phyloP scores from a whole-genome alignment of 345 rosid species.

The Cardiospermum halicacabum region DNA sequence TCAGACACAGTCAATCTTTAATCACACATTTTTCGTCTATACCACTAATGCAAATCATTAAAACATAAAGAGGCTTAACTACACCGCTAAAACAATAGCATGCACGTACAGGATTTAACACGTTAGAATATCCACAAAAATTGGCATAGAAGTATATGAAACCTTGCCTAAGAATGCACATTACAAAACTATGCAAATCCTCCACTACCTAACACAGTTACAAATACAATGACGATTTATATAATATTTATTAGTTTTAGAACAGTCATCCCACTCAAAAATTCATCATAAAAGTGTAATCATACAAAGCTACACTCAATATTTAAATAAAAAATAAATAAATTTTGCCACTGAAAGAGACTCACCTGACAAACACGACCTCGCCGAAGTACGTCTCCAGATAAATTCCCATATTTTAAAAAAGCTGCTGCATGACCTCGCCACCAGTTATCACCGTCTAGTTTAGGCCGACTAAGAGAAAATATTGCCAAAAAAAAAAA shows the following conservation, averaged over 20 bases:
- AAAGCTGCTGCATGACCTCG: constrained; percentile 96
- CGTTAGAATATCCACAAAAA: neutral
- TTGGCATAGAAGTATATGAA: neutral
- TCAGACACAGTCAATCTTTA: neutral
- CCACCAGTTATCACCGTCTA: constrained; percentile 95
- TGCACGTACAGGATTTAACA: neutral
- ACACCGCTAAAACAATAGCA: neutral
- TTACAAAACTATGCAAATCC: neutral
- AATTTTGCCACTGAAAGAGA: neutral
- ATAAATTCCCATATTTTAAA: constrained; percentile 56
- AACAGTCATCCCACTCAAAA: no score
- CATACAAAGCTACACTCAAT: neutral
- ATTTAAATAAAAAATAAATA: neutral
- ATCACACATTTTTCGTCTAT: neutral
- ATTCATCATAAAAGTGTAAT: no score
- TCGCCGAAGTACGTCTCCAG: constrained; percentile 55
- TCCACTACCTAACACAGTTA: no score
- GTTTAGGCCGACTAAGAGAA: constrained; percentile 57
- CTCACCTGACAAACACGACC: constrained; percentile 80
- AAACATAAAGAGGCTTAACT: neutral
- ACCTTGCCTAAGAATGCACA: neutral
- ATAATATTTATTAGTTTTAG: no score
- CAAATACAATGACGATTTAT: constrained; percentile 4
- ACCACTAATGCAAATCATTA: neutral
- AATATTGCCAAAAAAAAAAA: constrained; percentile 4